Evolutionary conservation across 495 filamentous ascomycete genomes (phyloP), one percentile per base, ranked within the genome.

Genomic region (Penicillium paradoxum): DNA sequence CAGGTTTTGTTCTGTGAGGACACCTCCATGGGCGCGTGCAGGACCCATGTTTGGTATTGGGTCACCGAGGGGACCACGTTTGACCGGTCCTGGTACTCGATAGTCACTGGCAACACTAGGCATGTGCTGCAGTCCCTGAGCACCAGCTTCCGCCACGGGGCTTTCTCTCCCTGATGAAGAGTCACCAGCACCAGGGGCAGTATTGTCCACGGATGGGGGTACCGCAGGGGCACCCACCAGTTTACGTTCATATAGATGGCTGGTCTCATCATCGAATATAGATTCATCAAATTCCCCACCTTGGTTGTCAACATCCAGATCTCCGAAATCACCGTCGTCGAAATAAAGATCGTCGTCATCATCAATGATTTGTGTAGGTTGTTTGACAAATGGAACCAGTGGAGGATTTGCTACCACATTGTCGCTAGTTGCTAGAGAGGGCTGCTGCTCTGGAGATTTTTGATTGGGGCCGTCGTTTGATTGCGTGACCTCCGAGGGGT

Each of bases 291-390:
- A 90, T 14, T 73, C 68, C 6, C 72, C 71, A 25, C 76, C 79
- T 34, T 81, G 79, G 22, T 70, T 73, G 9, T 79, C 75, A 1
- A 69, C 68, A 22, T 47, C 62, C 13, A 77, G 55, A 19, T 79
- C 74, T 62, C 79, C 83, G 58, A 88, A 86, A 39, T 89, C 73
- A 2, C 88, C 90, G 57, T 90, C 87, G 50, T 91, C 85, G 54
- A 88, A 93, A 60, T 93, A 93, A 37, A 93, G 67, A 51, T 92
- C 89, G 57, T 92, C 88, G 27, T 56, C 80, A 25, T 82, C 74
- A 15, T 69, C 55, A 30, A 70, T 60, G 17, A 44, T 39, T 18
- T 49, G 53, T 11, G 50, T 39, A 8, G 44, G 15, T 24, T 55
- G 46, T 6, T 30, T 50, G 5, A 15, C 30, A 6, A 30, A 10